phyloP scores from a whole-genome alignment of 805 yeast species.

The Teunomyces atbi region DNA sequence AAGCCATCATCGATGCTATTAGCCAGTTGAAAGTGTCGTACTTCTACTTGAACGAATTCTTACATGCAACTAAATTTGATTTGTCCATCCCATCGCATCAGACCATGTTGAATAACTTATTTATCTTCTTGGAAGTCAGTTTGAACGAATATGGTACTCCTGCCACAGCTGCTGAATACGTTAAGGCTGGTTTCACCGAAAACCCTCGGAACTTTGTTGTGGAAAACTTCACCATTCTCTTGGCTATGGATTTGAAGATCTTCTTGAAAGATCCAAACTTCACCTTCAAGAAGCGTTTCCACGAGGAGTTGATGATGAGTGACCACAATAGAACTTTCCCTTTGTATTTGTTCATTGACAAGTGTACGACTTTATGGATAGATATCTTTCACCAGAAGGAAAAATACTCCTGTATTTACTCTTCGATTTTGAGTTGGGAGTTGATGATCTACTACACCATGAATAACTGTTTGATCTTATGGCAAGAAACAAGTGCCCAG shows the following conservation, averaged over 20 bases:
- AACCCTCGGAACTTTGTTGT: conserved; percentile 43
- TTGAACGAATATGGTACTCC: conserved; percentile 43
- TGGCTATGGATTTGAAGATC: conserved; percentile 52
- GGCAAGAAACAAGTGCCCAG: conserved; percentile 62
- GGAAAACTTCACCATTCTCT: conserved; percentile 46
- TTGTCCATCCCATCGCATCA: conserved; percentile 39
- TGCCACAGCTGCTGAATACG: conserved; percentile 43
- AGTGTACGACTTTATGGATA: conserved; percentile 37
- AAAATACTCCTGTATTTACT: conserved; percentile 37
- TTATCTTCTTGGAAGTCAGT: conserved; percentile 37
- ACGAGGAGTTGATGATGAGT: conserved; percentile 65
- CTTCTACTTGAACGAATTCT: conserved; percentile 34
- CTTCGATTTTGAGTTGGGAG: conserved; percentile 49
- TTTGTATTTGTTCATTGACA: conserved; percentile 37
- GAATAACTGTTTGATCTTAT: conserved; percentile 55
- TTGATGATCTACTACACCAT: conserved; percentile 55
- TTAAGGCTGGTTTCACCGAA: conserved; percentile 46
- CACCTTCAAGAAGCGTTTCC: conserved; percentile 59
- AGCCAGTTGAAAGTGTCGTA: conserved; percentile 31
- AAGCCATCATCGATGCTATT: conserved; percentile 28
- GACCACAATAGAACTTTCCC: conserved; percentile 52
- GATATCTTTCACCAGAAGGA: conserved; percentile 27
- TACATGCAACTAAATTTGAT: conserved; percentile 35
- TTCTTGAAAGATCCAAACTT: conserved; percentile 58
- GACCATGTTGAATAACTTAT: conserved; percentile 39